These are phyloP conservation scores for Tritrichomonas foetus DNA, from an alignment of 208 protist genomes.

Conservation along the genomic window DNA sequence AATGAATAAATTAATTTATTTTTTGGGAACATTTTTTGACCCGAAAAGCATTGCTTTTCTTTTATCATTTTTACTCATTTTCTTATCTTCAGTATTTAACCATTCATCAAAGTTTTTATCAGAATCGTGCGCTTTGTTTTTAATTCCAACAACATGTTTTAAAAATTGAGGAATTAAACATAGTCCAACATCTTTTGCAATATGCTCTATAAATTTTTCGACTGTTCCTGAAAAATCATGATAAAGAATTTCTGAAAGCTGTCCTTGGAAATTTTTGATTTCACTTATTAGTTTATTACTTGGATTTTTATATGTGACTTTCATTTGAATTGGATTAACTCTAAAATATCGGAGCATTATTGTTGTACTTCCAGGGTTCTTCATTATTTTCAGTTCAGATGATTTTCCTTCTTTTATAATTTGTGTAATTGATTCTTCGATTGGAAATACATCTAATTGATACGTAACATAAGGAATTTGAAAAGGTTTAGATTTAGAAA, in stretches of 20 bases:
- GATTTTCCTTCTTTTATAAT: background rate
- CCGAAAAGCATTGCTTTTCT: too few species aligned
- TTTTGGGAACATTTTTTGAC: too few species aligned
- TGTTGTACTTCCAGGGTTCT: background rate
- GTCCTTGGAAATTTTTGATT: background rate
- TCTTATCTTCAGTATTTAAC: too few species aligned
- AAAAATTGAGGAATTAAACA: slow-evolving; percentile 10
- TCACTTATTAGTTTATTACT: background rate
- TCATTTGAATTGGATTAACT: background rate
- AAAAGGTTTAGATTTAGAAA: too few species aligned
- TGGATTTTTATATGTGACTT: slow-evolving; percentile 13
- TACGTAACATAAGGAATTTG: background rate
- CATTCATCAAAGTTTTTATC: too few species aligned
- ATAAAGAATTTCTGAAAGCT: background rate
- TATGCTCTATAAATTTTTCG: background rate
- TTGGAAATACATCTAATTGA: background rate
- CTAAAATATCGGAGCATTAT: background rate
- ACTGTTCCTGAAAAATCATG: background rate
- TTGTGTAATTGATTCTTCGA: background rate
- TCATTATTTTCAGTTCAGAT: background rate
- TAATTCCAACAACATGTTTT: background rate
- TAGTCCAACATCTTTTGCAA: background rate
- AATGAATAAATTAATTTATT: too few species aligned
- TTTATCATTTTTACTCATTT: too few species aligned
- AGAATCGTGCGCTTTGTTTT: background rate